Evolutionary conservation across 805 yeast genomes (phyloP).

Genomic region (Yarrowia porcina): DNA sequence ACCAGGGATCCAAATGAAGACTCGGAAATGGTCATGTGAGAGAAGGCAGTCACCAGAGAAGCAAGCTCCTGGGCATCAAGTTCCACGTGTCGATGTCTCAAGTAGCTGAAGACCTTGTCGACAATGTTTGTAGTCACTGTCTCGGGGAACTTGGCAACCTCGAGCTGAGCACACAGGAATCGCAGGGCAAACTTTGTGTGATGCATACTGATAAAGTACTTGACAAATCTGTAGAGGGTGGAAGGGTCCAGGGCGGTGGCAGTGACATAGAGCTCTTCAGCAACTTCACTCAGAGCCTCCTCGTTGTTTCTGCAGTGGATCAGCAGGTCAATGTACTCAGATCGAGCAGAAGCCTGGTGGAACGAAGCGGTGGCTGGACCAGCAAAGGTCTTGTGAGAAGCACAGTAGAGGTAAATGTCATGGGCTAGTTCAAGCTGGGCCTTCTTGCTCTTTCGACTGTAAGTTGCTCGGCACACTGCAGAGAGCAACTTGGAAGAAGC

Average conservation of each 20-base stretch:
- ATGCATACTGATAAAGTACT: background rate
- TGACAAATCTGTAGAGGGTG: background rate
- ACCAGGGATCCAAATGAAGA: background rate
- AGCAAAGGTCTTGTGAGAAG: background rate
- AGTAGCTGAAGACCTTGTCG: too few species aligned
- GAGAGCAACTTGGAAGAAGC: background rate
- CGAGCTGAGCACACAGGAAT: constrained; percentile 1
- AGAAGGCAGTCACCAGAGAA: background rate
- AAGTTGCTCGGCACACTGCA: background rate
- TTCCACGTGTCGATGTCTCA: background rate
- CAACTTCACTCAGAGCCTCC: constrained; percentile 4
- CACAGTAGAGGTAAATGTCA: constrained; percentile 6
- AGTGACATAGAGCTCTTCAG: constrained; percentile 18
- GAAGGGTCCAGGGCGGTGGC: constrained; percentile 1
- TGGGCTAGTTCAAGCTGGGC: background rate
- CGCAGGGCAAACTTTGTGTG: constrained; percentile 18
- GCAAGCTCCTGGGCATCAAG: constrained; percentile 15
- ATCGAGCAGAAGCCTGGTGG: background rate
- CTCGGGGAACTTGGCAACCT: background rate
- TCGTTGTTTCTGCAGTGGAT: background rate
- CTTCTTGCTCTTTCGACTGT: background rate
- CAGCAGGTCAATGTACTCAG: background rate
- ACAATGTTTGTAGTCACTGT: background rate
- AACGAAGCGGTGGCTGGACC: background rate
- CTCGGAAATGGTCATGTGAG: background rate